These are phyloP conservation scores for Monoraphidium neglectum DNA, from an alignment of 139 green algal genomes.

Conservation along the genomic window DNA sequence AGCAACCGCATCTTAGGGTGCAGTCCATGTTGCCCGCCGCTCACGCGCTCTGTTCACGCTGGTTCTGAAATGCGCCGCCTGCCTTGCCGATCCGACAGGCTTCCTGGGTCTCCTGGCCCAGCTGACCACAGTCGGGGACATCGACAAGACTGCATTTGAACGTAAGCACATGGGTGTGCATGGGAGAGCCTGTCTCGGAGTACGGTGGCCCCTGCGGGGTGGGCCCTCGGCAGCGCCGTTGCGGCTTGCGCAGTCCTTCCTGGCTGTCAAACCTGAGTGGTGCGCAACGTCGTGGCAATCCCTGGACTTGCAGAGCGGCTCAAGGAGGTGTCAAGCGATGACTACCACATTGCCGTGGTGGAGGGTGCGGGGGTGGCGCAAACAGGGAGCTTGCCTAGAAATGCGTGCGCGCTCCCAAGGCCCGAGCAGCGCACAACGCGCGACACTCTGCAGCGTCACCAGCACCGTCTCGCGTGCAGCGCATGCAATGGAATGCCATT, in stretches of 20 bases:
- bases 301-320: slow-evolving; percentile 17
- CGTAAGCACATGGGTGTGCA: slow-evolving; percentile 22
- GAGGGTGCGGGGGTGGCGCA: slow-evolving; percentile 45
- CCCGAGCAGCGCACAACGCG: neutral
- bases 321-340: slow-evolving; percentile 28
- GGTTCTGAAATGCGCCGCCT: neutral
- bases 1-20: neutral
- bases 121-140: slow-evolving; percentile 79
- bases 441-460: neutral
- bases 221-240: neutral
- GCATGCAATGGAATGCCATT: neutral
- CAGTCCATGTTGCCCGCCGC: neutral
- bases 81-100: slow-evolving; percentile 43
- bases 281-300: neutral
- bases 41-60: neutral
- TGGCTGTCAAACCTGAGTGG: neutral
- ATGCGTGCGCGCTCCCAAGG: neutral
- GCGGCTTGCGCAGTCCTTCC: too few relatives aligned
- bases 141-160: slow-evolving; percentile 54
- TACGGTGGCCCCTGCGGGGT: too few relatives aligned
- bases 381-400: too few relatives aligned
- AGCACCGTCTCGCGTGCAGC: neutral
- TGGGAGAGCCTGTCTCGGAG: neutral
- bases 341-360: slow-evolving; percentile 61
- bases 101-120: slow-evolving; percentile 78